Conservation (phyloP, 805 yeast species). For the Yamadazyma scolyti region DNA sequence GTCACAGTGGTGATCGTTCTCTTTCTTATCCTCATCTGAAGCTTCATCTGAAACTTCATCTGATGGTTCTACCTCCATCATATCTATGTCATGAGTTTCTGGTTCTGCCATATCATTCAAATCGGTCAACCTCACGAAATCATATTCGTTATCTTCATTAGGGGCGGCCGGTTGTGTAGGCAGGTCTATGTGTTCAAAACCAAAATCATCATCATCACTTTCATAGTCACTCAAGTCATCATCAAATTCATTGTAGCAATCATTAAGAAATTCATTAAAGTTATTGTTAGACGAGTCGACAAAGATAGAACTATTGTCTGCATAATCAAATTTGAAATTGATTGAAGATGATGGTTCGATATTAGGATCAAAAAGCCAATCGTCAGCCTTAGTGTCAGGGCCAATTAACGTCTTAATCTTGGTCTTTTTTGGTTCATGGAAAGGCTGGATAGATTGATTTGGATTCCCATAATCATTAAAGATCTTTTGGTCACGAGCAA, state of each 20-base stretch:
- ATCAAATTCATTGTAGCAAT: conserved; percentile 32
- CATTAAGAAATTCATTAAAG: conserved; percentile 17
- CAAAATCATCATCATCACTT: conserved; percentile 30
- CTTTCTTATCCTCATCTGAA: conserved; percentile 4
- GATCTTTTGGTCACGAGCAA: conserved; percentile 11
- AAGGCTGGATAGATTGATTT: conserved; percentile 13
- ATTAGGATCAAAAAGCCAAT: conserved; percentile 36
- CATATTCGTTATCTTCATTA: no score
- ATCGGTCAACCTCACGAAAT: no score
- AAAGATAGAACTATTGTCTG: conserved; percentile 29
- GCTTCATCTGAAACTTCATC: conserved; percentile 1
- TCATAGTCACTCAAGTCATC: conserved; percentile 9
- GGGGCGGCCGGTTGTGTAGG: no score
- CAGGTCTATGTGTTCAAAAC: no score
- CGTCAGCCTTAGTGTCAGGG: conserved; percentile 30
- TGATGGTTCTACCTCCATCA: conserved; percentile 2
- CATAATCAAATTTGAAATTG: conserved; percentile 16
- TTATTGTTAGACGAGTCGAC: conserved; percentile 13
- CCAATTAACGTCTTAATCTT: conserved; percentile 24
- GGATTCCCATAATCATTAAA: conserved; percentile 14
- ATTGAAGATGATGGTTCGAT: conserved; percentile 39
- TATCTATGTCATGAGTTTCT: conserved; percentile 1
- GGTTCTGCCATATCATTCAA: conserved; percentile 4
- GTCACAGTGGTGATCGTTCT: conserved; percentile 49
- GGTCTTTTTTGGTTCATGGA: conserved; percentile 5